phyloP scores from a whole-genome alignment of 371 early-diverging fungal species.

The Syncephalastrum racemosum region DNA sequence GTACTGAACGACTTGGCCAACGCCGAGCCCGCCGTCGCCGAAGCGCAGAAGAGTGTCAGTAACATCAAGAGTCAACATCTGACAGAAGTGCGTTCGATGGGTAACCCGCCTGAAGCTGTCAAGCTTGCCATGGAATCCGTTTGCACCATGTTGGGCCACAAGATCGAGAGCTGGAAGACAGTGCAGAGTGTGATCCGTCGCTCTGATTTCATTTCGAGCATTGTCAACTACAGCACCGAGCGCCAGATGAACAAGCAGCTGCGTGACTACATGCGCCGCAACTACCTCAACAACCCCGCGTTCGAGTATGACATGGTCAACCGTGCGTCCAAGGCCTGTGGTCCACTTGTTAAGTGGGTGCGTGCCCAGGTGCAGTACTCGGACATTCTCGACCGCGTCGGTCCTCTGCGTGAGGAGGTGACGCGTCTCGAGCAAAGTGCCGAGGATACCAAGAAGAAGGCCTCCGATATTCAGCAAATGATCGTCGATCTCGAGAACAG shows the following conservation, averaged over 20 bases:
- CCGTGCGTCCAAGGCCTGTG: constrained; percentile 99
- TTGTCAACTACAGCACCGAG: constrained; percentile 93
- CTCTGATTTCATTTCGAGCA: constrained; percentile 97
- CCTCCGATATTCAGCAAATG: constrained; percentile 75
- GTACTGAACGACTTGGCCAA: constrained; percentile 91
- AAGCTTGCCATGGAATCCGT: constrained; percentile 98
- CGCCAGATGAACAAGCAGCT: constrained; percentile 69
- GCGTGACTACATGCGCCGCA: constrained; percentile 76
- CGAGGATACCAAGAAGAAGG: constrained; percentile 71
- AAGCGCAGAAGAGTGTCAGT: constrained; percentile 92
- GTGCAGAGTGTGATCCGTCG: constrained; percentile 91
- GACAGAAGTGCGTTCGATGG: constrained; percentile 98
- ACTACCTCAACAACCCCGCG: constrained; percentile 79
- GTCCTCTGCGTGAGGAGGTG: constrained; percentile 95
- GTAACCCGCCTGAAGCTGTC: constrained; percentile 96
- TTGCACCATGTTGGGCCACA: constrained; percentile 91
- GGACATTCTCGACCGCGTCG: constrained; percentile 90
- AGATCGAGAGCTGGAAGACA: constrained; percentile 82
- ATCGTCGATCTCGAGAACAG: constrained; percentile 84
- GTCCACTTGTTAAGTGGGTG: constrained; percentile 97
- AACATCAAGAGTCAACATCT: constrained; percentile 96
- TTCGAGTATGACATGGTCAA: constrained; percentile 94
- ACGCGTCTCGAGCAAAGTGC: constrained; percentile 80
- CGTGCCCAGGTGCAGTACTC: constrained; percentile 94
- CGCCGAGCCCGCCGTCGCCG: constrained; percentile 97